phyloP scores from a whole-genome alignment of 345 rosid species.

The Corymbia maculata region DNA sequence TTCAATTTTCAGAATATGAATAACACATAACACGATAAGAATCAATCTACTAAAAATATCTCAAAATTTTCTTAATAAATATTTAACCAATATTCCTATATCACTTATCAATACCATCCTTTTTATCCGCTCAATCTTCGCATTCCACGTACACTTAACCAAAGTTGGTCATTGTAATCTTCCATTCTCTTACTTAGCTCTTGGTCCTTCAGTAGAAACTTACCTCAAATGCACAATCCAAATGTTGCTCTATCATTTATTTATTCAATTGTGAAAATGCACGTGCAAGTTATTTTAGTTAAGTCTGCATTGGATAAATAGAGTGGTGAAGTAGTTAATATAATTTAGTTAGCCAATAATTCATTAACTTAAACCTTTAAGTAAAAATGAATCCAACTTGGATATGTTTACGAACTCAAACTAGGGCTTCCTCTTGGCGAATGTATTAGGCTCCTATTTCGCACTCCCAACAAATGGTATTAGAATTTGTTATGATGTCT shows the following conservation, averaged over 20 bases:
- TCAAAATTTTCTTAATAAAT: background rate
- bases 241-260: background rate
- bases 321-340: background rate
- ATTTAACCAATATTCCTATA: background rate
- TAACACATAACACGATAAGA: background rate
- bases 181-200: background rate
- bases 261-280: background rate
- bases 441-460: background rate
- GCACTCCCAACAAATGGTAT: background rate
- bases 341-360: background rate
- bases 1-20: background rate
- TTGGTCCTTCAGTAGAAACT: no score
- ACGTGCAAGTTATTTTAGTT: background rate
- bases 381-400: fast-evolving
- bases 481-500: background rate
- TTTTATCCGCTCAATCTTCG: background rate
- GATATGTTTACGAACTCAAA: background rate
- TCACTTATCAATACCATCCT: background rate
- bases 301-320: background rate
- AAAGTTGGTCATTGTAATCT: background rate
- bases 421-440: background rate
- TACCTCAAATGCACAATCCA: no score
- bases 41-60: background rate
- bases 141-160: background rate
- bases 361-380: background rate